phyloP scores from a whole-genome alignment of 371 early-diverging fungal genomes.

The Quaeritorhiza haematococci region DNA sequence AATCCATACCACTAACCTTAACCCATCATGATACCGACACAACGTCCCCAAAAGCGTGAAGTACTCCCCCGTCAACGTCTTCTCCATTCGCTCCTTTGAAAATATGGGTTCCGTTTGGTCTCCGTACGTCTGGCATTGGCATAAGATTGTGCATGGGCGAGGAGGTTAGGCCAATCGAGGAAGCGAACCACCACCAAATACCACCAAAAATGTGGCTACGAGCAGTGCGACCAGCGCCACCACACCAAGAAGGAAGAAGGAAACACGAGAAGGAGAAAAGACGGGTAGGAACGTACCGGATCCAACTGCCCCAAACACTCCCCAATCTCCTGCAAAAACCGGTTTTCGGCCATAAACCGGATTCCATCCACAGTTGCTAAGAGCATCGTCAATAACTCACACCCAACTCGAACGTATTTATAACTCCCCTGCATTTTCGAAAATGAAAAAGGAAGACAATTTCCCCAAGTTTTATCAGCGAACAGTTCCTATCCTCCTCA shows the following conservation, averaged over 20 bases:
- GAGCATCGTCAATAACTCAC: conserved; percentile 58
- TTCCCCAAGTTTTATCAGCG: conserved; percentile 1
- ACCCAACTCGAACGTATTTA: conserved; percentile 57
- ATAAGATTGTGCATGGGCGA: no score
- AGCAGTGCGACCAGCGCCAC: not conserved
- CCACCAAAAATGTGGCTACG: not conserved
- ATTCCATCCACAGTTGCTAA: conserved; percentile 61
- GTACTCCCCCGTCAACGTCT: conserved; percentile 68
- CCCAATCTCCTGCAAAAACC: conserved; percentile 60
- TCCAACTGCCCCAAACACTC: conserved; percentile 67
- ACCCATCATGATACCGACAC: conserved; percentile 61
- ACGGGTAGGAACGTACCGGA: conserved; percentile 42
- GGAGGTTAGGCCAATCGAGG: no score
- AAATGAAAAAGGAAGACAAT: conserved; percentile 1
- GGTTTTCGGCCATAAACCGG: conserved; percentile 62
- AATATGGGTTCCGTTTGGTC: conserved; percentile 67
- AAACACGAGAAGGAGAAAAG: not conserved
- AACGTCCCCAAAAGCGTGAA: conserved; percentile 71
- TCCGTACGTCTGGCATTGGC: no score
- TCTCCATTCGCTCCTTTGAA: conserved; percentile 69
- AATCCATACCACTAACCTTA: conserved; percentile 30
- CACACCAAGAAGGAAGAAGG: not conserved
- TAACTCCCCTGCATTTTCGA: conserved; percentile 9
- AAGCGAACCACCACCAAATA: no score
- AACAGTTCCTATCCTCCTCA: not conserved